Evolutionary conservation across 2,329 filamentous ascomycete species (phyloP).

Genomic region (Neoarthrinium moseri): DNA sequence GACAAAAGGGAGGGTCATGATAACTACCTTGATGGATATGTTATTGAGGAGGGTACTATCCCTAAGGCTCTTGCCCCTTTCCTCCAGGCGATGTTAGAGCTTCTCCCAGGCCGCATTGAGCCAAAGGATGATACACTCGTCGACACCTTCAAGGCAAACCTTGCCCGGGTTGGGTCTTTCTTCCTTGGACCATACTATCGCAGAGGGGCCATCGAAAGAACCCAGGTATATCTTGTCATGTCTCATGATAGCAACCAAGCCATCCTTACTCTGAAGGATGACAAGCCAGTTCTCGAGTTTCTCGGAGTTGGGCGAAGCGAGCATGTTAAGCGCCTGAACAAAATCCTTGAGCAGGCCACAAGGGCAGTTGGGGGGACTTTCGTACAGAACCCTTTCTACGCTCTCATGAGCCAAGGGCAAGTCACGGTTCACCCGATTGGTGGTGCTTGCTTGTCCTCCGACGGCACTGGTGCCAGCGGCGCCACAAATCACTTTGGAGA

Average conservation of each 20-base stretch:
- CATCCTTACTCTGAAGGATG: slow-evolving; percentile 55
- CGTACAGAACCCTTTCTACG: slow-evolving; percentile 57
- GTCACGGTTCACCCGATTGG: slow-evolving; percentile 68
- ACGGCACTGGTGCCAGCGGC: slow-evolving; percentile 55
- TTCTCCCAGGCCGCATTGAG: slow-evolving; percentile 45
- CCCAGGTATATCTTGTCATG: slow-evolving; percentile 66
- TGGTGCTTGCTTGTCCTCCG: slow-evolving; percentile 61
- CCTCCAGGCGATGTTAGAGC: slow-evolving; percentile 56
- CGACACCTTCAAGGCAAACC: slow-evolving; percentile 41
- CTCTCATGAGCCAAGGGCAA: slow-evolving; percentile 53
- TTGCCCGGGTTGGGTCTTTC: slow-evolving; percentile 50
- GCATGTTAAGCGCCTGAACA: slow-evolving; percentile 52
- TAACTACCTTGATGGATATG: slow-evolving; percentile 59
- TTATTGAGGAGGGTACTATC: slow-evolving; percentile 63
- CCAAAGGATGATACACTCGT: slow-evolving; percentile 36
- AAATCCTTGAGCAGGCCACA: slow-evolving; percentile 52
- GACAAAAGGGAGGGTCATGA: slow-evolving; percentile 52
- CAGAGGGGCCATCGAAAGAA: slow-evolving; percentile 56
- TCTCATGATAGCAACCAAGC: slow-evolving; percentile 66
- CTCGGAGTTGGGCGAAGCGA: slow-evolving; percentile 55
- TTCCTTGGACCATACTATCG: slow-evolving; percentile 58
- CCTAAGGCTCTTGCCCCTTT: slow-evolving; percentile 55
- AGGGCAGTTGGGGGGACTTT: slow-evolving; percentile 59
- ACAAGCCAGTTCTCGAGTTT: slow-evolving; percentile 60
- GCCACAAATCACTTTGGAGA: slow-evolving; percentile 62